Base-by-base conservation (phyloP, 495 filamentous ascomycete genomes). In the Penicillium riverlandense region DNA sequence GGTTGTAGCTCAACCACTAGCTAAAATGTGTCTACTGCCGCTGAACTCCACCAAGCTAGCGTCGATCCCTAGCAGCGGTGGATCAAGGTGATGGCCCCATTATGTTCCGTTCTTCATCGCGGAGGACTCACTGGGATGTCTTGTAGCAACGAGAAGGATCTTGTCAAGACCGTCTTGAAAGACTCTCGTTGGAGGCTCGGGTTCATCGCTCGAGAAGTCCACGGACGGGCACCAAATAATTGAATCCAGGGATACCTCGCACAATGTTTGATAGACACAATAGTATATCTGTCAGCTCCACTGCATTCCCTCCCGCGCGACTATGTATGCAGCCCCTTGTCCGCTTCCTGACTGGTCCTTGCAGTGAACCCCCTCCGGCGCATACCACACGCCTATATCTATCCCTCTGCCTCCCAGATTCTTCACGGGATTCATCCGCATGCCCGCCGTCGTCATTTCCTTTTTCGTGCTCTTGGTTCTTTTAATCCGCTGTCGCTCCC, bases 361-460 rank as follows among this genome's bases (percentile, higher is more conserved):
- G 32, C 32, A 34, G 10, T 11, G 47, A 46, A 40, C 47, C 41
- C 57, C 45, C 43, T 39, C 29, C 47, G 56, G 57, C 57, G 47
- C 57, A 61, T 61, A 55, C 54, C 57, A 46, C 43, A 50, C 11
- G 13, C 47, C 58, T 62, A 58, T 63, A 63, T 56, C 53, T 65
- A 65, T 61, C 48, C 53, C 48, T 47, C 55, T 37, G 51, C 40
- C 22, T 22, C 22, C 22, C 40, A 41, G 45, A 63, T 62, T 65
- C 61, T 61, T 65, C 62, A 65, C 60, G 62, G 49, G 62, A 57
- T 49, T 53, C 59, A 59, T 61, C 58, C 62, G 50, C 62, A 65
- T 65, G 62, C 60, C 40, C 59, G 55, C 44, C 49, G 52, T 59
- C 56, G 51, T 59, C 53, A 59, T 43, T 49, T 27, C 43, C 44